Base-by-base conservation (phyloP, 495 filamentous ascomycete genomes). In the Astrothelium macrocarpum region DNA sequence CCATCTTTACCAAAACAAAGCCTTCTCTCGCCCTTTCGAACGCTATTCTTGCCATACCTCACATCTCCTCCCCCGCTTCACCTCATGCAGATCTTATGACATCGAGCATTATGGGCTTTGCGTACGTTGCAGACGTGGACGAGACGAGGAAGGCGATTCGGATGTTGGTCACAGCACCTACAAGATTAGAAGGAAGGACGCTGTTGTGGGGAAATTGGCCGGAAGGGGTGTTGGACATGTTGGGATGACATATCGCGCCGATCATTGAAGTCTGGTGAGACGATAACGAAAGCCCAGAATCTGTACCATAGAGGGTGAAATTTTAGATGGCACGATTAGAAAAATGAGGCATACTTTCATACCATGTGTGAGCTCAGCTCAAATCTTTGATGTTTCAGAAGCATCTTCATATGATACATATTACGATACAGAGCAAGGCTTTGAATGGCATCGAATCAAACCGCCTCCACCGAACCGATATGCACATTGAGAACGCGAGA, bases 51-150 rank as follows among this genome's bases (percentile, higher is more conserved):
- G 73, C 75, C 45, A 75, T 74, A 53, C 58, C 68, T 2, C 46
- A 75, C 45, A 64, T 70, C 7, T 56, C 66, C 2, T 59, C 61
- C 65, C 45, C 78, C 80, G 0, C 78, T 82, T 59, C 74, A 80
- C 45, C 79, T 1, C 45, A 49, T 49, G 45, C 45, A 18, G 45
- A 49, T 49, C 60, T 29, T n/a, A 81, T 11, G 79, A 81, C 42
- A 77, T 78, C 53, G 68, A 70, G 26, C 70, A 69, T 97, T 23
- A 87, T 95, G 80, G 94, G 94, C 5, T 97, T 95, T 74, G 81
- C 96, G 42, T 96, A 95, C 71, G 86, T 99, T 34, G 83, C 87
- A 0, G 89, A 94, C 59, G 91, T 97, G 9, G 93, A 99, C 67
- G 87, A 86, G 59, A 86, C 90, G 61, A 89, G 89, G 75, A 85